Percentiles rank a stretch among this genome's conserved stretches.
Conservation (phyloP, 441 rosid genomes). For the Melastoma candidum region DNA sequence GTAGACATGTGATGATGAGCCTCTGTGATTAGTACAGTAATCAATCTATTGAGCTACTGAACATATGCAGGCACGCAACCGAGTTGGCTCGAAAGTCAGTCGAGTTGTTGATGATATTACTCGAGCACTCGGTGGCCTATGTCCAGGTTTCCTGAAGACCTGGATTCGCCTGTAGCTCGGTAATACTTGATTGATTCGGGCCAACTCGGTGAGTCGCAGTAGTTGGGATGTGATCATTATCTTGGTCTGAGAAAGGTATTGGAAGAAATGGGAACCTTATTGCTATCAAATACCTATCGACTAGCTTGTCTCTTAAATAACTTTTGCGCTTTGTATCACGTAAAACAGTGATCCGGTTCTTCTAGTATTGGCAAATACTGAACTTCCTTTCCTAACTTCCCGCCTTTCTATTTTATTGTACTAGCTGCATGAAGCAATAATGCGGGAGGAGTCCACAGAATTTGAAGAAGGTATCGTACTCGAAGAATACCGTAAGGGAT, state of each 20-base stretch:
- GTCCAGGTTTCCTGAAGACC: constrained; percentile 50
- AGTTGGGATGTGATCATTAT: constrained; percentile 7
- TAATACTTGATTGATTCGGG: constrained; percentile 38
- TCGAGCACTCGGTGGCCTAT: constrained; percentile 31
- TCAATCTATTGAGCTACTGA: constrained; percentile 31
- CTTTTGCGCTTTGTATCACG: too few species aligned
- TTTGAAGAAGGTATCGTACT: constrained; percentile 72
- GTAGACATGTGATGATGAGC: neutral
- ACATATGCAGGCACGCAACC: constrained; percentile 45
- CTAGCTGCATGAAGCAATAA: constrained; percentile 85
- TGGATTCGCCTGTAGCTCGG: constrained; percentile 35
- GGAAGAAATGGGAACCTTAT: neutral
- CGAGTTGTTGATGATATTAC: constrained; percentile 37
- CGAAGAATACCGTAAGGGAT: constrained; percentile 78
- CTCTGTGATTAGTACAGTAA: constrained; percentile 21
- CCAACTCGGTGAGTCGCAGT: constrained; percentile 44
- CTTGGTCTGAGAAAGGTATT: neutral
- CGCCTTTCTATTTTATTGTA: neutral
- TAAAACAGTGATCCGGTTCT: too few species aligned
- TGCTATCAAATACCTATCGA: too few species aligned
- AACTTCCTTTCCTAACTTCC: constrained; percentile 14
- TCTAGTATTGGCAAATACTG: neutral
- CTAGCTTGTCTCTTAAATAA: too few species aligned
- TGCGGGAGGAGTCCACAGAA: constrained; percentile 72
- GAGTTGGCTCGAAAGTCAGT: constrained; percentile 53